Evolutionary conservation across 352 stramenopile genomes (phyloP).

Genomic region (Phytopythium kandeliae): DNA sequence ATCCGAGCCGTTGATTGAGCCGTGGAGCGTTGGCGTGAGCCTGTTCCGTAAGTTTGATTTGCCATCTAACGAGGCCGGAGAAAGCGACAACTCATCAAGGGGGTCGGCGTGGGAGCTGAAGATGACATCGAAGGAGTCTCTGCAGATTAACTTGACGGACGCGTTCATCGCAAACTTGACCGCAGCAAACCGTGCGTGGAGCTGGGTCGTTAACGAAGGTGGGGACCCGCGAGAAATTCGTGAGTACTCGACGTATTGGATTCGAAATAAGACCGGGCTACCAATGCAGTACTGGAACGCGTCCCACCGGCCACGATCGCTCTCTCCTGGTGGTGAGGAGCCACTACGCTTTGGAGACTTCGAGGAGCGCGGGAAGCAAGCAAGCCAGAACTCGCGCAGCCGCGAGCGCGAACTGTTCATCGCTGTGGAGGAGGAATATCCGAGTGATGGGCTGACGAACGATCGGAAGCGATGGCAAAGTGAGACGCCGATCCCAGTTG

Average conservation of each 20-base stretch:
- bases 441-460: slow-evolving; percentile 22
- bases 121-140: slow-evolving; percentile 51
- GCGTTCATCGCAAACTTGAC: slow-evolving; percentile 77
- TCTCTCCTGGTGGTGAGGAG: slow-evolving; percentile 53
- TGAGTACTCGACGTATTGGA: slow-evolving; percentile 84
- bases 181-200: slow-evolving; percentile 68
- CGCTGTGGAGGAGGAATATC: slow-evolving; percentile 49
- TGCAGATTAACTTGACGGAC: slow-evolving; percentile 80
- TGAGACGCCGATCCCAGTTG: slow-evolving; percentile 70
- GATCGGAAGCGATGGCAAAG: slow-evolving; percentile 54
- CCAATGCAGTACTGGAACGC: slow-evolving; percentile 68
- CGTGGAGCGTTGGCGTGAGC: slow-evolving; percentile 50
- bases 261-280: slow-evolving; percentile 82
- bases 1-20: slow-evolving; percentile 77
- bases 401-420: slow-evolving; percentile 61
- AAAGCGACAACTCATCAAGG: slow-evolving; percentile 4
- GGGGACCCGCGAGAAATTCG: slow-evolving; percentile 65
- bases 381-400: slow-evolving; percentile 11
- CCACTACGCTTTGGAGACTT: slow-evolving; percentile 45
- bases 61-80: neutral
- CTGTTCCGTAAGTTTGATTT: slow-evolving; percentile 22
- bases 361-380: slow-evolving; percentile 8
- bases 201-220: slow-evolving; percentile 68
- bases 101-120: slow-evolving; percentile 44
- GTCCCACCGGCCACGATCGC: slow-evolving; percentile 44